Evolutionary conservation across 306 rosid species (phyloP).

Genomic region (Cicer bijugum): DNA sequence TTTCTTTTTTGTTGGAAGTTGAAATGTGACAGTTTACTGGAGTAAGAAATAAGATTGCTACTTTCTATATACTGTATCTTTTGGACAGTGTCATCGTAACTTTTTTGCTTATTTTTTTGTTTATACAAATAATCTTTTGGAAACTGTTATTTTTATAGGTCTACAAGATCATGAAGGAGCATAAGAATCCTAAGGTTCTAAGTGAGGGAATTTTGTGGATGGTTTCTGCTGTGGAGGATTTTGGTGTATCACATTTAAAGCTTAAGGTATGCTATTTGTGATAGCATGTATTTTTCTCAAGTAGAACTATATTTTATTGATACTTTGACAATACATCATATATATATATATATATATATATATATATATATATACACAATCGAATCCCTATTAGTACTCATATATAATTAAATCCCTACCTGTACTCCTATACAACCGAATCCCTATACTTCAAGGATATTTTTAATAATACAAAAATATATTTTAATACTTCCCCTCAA

Average conservation of each 20-base stretch:
- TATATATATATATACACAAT: too few relatives aligned
- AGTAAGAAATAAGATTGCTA: neutral
- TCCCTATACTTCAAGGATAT: too few relatives aligned
- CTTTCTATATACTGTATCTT: neutral
- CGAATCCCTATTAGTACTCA: too few relatives aligned
- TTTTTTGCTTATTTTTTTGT: slow-evolving; percentile 31
- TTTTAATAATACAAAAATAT: too few relatives aligned
- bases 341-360: too few relatives aligned
- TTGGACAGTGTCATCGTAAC: neutral
- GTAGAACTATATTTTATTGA: too few relatives aligned
- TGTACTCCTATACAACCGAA: too few relatives aligned
- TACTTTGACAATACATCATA: too few relatives aligned
- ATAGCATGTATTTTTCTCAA: neutral
- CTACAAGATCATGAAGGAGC: slow-evolving; percentile 97
- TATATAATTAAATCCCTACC: too few relatives aligned
- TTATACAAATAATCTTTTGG: neutral
- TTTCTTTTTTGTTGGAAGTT: neutral
- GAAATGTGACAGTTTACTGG: neutral
- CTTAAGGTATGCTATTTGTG: slow-evolving; percentile 68
- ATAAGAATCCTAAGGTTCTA: slow-evolving; percentile 97
- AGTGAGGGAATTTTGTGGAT: slow-evolving; percentile 97
- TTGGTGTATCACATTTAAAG: slow-evolving; percentile 84
- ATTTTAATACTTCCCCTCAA: too few relatives aligned
- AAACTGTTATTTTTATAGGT: slow-evolving; percentile 51
- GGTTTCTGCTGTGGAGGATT: slow-evolving; percentile 96